Evolutionary conservation across 2,329 filamentous ascomycete genomes (phyloP).

Genomic region (Davidsoniella eucalypti): DNA sequence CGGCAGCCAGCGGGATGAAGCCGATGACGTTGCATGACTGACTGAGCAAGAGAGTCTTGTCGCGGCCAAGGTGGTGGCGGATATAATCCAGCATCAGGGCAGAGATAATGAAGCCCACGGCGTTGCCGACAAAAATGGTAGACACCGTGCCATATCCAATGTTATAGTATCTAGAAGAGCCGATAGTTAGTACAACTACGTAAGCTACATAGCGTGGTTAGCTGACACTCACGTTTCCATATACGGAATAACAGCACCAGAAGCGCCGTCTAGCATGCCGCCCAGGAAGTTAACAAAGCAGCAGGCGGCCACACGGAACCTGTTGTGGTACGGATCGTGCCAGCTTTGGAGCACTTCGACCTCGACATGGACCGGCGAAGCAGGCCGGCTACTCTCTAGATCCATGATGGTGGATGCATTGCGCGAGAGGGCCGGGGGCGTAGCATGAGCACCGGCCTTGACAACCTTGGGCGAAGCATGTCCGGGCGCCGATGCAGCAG

Average conservation of each 20-base stretch:
- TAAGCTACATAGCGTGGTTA: neutral
- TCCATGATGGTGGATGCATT: constrained; percentile 15
- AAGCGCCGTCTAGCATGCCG: constrained; percentile 58
- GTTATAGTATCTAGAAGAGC: constrained; percentile 37
- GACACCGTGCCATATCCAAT: constrained; percentile 69
- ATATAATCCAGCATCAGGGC: constrained; percentile 53
- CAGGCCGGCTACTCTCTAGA: constrained; percentile 38
- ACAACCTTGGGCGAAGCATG: neutral
- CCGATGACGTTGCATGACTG: constrained; percentile 40
- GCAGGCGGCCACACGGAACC: constrained; percentile 46
- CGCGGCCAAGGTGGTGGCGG: constrained; percentile 45
- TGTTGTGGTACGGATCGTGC: constrained; percentile 49
- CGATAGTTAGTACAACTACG: neutral
- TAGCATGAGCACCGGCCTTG: neutral
- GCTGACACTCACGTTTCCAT: constrained; percentile 41
- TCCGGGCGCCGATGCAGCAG: neutral
- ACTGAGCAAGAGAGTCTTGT: constrained; percentile 43
- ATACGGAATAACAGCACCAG: constrained; percentile 66
- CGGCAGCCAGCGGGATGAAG: constrained; percentile 48
- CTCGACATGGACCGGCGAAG: constrained; percentile 26
- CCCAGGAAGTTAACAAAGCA: constrained; percentile 52
- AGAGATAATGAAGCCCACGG: constrained; percentile 57
- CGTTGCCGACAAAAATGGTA: constrained; percentile 65
- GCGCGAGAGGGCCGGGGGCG: neutral
- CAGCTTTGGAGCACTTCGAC: constrained; percentile 37